Percentiles rank a stretch among this genome's conserved stretches.
Conservation (phyloP, 192 early-diverging fungal species). For the Allomyces arbusculus region DNA sequence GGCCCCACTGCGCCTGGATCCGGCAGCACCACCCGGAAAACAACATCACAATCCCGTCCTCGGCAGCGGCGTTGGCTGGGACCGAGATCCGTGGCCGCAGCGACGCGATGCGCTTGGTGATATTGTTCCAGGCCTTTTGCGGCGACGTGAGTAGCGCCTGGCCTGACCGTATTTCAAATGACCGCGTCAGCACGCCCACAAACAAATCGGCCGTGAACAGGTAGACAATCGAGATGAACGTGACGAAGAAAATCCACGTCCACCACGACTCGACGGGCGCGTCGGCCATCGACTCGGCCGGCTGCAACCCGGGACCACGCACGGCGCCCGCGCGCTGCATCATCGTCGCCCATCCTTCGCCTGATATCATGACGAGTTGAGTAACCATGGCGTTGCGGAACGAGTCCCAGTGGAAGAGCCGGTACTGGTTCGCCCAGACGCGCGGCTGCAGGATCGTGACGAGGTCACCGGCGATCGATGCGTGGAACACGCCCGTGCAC, state of each 20-base stretch:
- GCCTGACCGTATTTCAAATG: background rate
- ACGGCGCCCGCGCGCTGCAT: background rate
- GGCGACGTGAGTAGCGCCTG: background rate
- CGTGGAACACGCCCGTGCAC: background rate
- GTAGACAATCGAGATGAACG: background rate
- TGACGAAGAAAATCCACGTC: background rate
- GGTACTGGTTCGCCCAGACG: background rate
- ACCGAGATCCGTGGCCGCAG: no score
- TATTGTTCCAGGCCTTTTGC: background rate
- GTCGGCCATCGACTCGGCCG: background rate
- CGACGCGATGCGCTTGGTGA: no score
- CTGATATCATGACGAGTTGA: background rate
- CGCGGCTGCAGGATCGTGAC: background rate
- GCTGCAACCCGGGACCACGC: background rate
- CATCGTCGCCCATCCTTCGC: background rate
- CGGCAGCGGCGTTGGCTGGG: no score
- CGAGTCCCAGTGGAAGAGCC: background rate
- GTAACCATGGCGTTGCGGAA: background rate
- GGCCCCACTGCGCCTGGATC: no score
- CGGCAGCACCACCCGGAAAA: no score
- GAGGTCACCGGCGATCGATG: background rate
- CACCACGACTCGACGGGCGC: background rate
- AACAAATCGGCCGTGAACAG: background rate
- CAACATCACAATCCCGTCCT: no score
- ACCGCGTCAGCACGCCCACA: background rate